A percentile compares a stretch with the other conserved stretches of the same genome.
Evolutionary conservation across 495 filamentous ascomycete genomes (phyloP).

Genomic region (Lentithecium fluviatile): DNA sequence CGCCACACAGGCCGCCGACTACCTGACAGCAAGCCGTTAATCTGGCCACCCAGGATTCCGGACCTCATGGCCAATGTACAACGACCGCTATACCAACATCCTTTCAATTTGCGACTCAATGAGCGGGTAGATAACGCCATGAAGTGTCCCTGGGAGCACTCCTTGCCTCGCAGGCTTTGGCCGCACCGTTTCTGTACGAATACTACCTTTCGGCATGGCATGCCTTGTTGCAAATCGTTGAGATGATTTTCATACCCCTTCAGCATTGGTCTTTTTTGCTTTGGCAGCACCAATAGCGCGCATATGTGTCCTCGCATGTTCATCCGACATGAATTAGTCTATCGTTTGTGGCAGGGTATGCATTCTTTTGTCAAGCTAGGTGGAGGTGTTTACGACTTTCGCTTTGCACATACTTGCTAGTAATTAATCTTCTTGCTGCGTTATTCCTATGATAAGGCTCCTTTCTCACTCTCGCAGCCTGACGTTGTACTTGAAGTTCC

Average conservation of each 20-base stretch:
- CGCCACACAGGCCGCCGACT: conserved; percentile 38
- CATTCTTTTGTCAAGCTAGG: conserved; percentile 4
- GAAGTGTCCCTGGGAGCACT: not conserved
- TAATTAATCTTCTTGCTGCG: conserved; percentile 7
- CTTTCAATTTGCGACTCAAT: too few relatives aligned
- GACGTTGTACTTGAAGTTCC: not conserved
- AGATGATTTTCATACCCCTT: conserved; percentile 1
- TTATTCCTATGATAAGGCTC: not conserved
- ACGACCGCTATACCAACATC: not conserved
- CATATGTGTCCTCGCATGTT: not conserved
- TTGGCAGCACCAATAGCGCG: conserved; percentile 13
- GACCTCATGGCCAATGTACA: too few relatives aligned
- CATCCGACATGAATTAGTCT: not conserved
- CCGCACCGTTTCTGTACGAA: not conserved
- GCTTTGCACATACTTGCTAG: conserved; percentile 33
- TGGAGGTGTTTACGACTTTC: conserved; percentile 13
- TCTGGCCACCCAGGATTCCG: too few relatives aligned
- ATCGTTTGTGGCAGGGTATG: not conserved
- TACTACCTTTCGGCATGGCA: conserved; percentile 1
- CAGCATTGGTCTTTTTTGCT: conserved; percentile 7
- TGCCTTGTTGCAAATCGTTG: not conserved
- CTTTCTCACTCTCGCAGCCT: not conserved
- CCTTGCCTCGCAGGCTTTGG: not conserved
- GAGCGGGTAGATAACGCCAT: not conserved
- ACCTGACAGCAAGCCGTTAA: conserved; percentile 36